Evolutionary conservation across 163 green algal genomes (phyloP).

Genomic region (Scenedesmus sp.): DNA sequence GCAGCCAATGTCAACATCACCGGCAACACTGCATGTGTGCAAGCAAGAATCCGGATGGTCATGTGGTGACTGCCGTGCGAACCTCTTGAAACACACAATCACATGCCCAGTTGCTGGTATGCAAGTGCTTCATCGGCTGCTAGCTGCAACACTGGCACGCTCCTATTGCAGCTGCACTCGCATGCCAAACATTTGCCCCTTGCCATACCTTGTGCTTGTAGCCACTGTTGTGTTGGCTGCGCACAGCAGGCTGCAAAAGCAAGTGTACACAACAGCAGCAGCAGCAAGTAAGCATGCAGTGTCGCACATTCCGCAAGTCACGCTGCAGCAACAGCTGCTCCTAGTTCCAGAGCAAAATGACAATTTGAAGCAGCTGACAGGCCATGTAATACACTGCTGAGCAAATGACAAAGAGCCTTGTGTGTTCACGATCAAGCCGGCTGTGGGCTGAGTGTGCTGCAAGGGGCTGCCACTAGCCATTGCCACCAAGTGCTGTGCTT

Average conservation of each 20-base stretch:
- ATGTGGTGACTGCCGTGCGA: too few relatives aligned
- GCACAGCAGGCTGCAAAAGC: conserved; percentile 72
- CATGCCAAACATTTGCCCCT: not conserved
- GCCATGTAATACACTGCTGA: too few relatives aligned
- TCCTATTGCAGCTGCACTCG: not conserved
- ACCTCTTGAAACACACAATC: too few relatives aligned
- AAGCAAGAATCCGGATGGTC: too few relatives aligned
- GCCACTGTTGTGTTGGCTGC: conserved; percentile 91
- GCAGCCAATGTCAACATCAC: too few relatives aligned
- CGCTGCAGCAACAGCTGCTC: not conserved
- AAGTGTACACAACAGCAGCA: not conserved
- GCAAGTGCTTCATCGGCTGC: not conserved
- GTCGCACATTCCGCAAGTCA: not conserved
- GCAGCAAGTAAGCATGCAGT: not conserved
- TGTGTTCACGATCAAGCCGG: not conserved
- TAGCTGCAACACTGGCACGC: not conserved
- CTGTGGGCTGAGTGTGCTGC: not conserved
- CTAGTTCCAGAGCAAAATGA: not conserved
- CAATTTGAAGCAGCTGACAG: not conserved
- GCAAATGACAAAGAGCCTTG: too few relatives aligned
- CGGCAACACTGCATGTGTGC: too few relatives aligned
- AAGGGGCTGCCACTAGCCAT: not conserved
- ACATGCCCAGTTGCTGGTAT: not conserved
- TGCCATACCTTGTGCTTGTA: conserved; percentile 87
- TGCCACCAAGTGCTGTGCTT: not conserved